phyloP scores from a whole-genome alignment of 2,329 filamentous ascomycete species.

The Phialocephala sp. region DNA sequence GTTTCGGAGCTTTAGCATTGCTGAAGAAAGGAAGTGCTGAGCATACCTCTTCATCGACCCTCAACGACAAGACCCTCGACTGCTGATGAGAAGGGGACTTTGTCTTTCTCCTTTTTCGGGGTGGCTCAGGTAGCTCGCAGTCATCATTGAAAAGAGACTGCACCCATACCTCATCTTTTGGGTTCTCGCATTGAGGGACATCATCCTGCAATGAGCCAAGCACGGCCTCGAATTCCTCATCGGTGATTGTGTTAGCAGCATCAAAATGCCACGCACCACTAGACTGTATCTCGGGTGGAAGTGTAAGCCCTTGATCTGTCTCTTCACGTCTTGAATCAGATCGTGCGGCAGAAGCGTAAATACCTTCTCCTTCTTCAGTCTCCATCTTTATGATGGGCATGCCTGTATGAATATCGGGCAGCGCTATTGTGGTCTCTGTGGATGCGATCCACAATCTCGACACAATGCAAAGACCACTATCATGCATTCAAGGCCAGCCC shows the following conservation, averaged over 20 bases:
- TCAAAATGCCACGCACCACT: conserved; percentile 23
- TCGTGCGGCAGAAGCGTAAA: conserved; percentile 35
- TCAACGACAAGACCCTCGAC: neutral
- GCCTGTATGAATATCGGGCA: conserved; percentile 6
- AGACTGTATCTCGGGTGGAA: conserved; percentile 33
- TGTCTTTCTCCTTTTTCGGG: neutral
- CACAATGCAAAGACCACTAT: neutral
- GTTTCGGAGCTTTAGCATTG: conserved; percentile 15
- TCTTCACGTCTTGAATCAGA: conserved; percentile 21
- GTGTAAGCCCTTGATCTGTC: conserved; percentile 39
- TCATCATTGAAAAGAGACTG: neutral
- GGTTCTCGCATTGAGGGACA: neutral
- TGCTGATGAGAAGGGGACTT: neutral
- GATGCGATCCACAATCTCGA: neutral
- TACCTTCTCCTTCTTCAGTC: conserved; percentile 34
- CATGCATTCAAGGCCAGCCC: neutral
- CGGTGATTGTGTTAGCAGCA: neutral
- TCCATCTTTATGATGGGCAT: conserved; percentile 10
- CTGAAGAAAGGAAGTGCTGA: neutral
- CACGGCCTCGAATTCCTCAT: conserved; percentile 23
- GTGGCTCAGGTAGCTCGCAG: neutral
- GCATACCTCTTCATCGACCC: neutral
- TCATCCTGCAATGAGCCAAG: conserved; percentile 14
- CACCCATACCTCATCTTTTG: neutral
- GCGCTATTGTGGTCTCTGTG: conserved; percentile 7